Percentiles rank a stretch among this genome's conserved stretches.
Conservation (phyloP, 225 moss, liverwort and hornwort genomes). For the Climacium dendroides region DNA sequence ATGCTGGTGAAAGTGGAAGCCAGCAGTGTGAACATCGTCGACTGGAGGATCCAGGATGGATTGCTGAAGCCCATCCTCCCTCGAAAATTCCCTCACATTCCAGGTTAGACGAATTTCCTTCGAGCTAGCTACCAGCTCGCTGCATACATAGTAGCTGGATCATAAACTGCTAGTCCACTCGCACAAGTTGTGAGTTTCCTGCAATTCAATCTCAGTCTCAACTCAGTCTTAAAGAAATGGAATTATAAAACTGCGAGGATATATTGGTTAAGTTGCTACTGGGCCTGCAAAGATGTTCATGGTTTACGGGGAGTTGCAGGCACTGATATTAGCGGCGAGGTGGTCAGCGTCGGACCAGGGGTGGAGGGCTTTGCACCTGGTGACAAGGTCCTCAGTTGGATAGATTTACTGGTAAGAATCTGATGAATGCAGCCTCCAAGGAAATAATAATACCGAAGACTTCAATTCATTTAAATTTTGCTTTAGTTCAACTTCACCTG, state of each 20-base stretch:
- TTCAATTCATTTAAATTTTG: too few relatives aligned
- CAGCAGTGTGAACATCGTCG: constrained; percentile 50
- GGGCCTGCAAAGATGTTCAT: background rate
- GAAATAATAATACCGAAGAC: too few relatives aligned
- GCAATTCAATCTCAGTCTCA: background rate
- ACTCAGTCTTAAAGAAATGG: background rate
- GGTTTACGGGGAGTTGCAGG: constrained; percentile 11
- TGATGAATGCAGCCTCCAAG: background rate
- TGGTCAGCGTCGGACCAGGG: constrained; percentile 47
- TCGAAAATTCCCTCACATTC: constrained; percentile 51
- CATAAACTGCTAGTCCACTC: background rate
- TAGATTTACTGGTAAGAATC: constrained; percentile 33
- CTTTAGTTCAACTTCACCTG: background rate
- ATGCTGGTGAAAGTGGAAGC: constrained; percentile 73
- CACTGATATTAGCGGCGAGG: constrained; percentile 66
- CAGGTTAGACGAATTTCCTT: constrained; percentile 18
- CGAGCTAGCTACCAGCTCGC: too few relatives aligned
- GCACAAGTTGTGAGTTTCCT: background rate
- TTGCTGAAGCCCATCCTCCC: constrained; percentile 37
- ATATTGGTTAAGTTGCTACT: background rate
- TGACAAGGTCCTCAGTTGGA: constrained; percentile 51
- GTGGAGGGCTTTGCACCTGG: constrained; percentile 51
- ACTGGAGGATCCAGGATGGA: constrained; percentile 65
- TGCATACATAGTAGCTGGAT: too few relatives aligned
- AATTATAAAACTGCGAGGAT: background rate